These are phyloP conservation scores for Aurantiochytrium sp. DNA, from an alignment of 108 stramenopile species.

Conservation along the genomic window DNA sequence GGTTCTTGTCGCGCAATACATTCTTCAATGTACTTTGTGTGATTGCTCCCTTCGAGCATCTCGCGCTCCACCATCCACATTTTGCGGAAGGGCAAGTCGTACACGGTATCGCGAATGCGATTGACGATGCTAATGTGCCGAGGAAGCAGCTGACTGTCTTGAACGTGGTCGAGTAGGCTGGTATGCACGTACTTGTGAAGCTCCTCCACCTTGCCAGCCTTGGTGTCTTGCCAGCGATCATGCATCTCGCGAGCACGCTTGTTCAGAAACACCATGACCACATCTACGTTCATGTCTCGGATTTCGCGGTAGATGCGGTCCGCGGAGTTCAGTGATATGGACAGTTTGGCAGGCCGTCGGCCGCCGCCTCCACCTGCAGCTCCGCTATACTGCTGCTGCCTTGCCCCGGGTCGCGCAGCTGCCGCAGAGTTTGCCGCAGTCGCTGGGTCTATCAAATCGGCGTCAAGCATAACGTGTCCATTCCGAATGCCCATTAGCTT, in stretches of 20 bases:
- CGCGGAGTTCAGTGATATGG: neutral
- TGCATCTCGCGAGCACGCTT: neutral
- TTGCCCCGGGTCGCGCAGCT: neutral
- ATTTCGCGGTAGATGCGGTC: neutral
- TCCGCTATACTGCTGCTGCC: too few relatives aligned
- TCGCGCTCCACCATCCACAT: conserved; percentile 15
- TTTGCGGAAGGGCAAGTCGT: conserved; percentile 1
- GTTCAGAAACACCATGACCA: neutral
- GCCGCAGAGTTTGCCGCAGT: neutral
- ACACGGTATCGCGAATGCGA: neutral
- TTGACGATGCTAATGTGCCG: neutral
- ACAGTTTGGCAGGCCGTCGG: neutral
- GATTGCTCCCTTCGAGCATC: neutral
- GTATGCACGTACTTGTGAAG: neutral
- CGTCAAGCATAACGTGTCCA: neutral
- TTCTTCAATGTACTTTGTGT: neutral
- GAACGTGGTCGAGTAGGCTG: neutral
- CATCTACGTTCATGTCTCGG: conserved; percentile 10
- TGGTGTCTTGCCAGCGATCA: neutral
- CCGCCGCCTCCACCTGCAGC: neutral
- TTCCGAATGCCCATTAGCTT: neutral
- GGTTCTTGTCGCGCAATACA: neutral
- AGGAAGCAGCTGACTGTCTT: neutral
- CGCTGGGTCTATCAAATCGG: neutral
- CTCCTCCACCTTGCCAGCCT: neutral